Base-by-base conservation (phyloP, 495 filamentous ascomycete genomes). In the Jackrogersella multiformis region DNA sequence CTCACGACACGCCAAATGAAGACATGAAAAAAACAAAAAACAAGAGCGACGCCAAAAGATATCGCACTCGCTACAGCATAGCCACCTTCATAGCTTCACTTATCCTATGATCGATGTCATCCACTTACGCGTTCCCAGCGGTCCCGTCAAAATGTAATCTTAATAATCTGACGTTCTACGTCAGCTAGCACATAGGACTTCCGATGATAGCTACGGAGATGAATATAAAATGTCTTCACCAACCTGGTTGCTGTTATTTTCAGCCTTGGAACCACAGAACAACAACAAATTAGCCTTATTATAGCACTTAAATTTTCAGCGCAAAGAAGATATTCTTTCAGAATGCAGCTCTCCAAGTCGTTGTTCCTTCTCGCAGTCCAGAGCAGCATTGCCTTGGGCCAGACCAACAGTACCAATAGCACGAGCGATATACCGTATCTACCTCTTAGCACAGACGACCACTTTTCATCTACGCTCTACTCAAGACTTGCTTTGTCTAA, bases 401-500 rank as follows among this genome's bases (percentile, higher is more conserved):
- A 60, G 21, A 36, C 52, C 42, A 65, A 65, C 7, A 30, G 54
- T 36, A 65, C 56, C 49, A 61, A 61, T 18, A 48, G 55, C 56
- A 54, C 63, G 24, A 56, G 4, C 23, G 16, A 35, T 15, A 34
- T 28, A 1, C 7, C 56, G 16, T 61, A 35, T n/a, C n/a, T 32
- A 1, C 64, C 56, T 26, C 69, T 72, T 12, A 76, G 70, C 65
- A 45, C 52, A 15, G 77, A 79, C 52, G 52, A 41, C 0, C 38
- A 57, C 42, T 78, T 81, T 56, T 64, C 66, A 24, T 77, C 73
- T 53, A 62, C 73, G 8, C 48, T 76, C 5, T 64, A 72, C 49
- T 56, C 64, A 5, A 58, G 61, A 4, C 70, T 76, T 5, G 56
- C 66, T 28, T 41, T 59, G 13, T 60, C 72, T 36, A 62, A 59